phyloP scores from a whole-genome alignment of 441 rosid species.

The Biscutella laevigata region DNA sequence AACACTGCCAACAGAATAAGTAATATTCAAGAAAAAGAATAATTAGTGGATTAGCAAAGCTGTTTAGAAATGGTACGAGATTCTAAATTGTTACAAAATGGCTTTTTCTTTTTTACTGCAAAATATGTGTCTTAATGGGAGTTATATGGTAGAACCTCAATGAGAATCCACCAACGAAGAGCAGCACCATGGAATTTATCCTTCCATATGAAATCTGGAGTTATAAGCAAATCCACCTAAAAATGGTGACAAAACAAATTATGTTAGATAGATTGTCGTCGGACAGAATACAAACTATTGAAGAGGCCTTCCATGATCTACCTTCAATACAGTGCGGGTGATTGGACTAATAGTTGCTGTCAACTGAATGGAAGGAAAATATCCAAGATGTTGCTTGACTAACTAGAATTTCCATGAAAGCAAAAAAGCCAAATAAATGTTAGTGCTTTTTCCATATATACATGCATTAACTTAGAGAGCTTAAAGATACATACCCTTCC shows the following conservation, averaged over 20 bases:
- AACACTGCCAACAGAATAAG: slow-evolving; percentile 7
- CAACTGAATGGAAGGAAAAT: slow-evolving; percentile 78
- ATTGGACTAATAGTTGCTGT: slow-evolving; percentile 93
- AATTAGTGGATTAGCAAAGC: slow-evolving; percentile 5
- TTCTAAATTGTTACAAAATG: neutral
- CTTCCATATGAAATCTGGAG: slow-evolving; percentile 88
- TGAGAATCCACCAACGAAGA: slow-evolving; percentile 97
- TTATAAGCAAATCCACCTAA: slow-evolving; percentile 84
- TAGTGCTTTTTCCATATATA: slow-evolving; percentile 9
- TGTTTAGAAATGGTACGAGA: slow-evolving; percentile 1
- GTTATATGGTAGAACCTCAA: slow-evolving; percentile 51
- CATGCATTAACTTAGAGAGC: slow-evolving; percentile 6
- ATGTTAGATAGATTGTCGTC: slow-evolving; percentile 8
- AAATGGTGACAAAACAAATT: slow-evolving; percentile 17
- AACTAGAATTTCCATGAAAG: slow-evolving; percentile 38
- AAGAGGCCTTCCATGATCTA: slow-evolving; percentile 25
- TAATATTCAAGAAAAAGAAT: neutral
- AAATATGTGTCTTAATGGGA: neutral
- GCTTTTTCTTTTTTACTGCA: slow-evolving; percentile 9
- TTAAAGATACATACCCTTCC: slow-evolving; percentile 58
- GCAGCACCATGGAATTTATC: slow-evolving; percentile 92
- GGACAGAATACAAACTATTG: neutral
- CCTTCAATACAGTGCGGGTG: slow-evolving; percentile 98
- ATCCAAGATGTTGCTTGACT: slow-evolving; percentile 85
- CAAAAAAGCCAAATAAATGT: slow-evolving; percentile 15